phyloP scores from a whole-genome alignment of 768 basidiomycete species.

The Kondoa subrosea region DNA sequence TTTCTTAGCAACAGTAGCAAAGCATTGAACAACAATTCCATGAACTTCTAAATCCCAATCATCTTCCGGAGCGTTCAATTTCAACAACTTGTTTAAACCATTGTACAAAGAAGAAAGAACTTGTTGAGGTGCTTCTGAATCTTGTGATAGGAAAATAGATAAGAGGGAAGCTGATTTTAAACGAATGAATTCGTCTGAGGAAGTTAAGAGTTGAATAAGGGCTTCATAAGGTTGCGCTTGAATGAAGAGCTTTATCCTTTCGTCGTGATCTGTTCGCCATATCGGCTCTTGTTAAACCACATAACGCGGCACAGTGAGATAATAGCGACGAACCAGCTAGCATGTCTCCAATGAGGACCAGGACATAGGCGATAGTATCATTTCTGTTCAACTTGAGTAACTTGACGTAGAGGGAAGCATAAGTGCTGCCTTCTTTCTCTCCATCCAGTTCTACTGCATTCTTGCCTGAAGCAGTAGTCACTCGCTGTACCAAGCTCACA shows the following conservation, averaged over 20 bases:
- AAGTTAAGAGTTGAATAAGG: conserved; percentile 49
- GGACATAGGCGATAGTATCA: conserved; percentile 72
- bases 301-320: neutral
- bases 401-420: conserved; percentile 73
- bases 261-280: conserved; percentile 55
- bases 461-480: conserved; percentile 1
- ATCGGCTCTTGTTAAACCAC: neutral
- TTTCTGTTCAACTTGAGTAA: conserved; percentile 67
- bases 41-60: conserved; percentile 5
- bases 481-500: neutral
- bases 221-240: conserved; percentile 34
- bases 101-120: conserved; percentile 6
- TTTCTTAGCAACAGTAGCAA: conserved; percentile 28
- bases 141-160: conserved; percentile 62
- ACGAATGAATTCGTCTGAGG: conserved; percentile 88
- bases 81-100: neutral
- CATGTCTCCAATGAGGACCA: conserved; percentile 76
- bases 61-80: neutral
- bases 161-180: conserved; percentile 75
- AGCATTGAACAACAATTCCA: conserved; percentile 32
- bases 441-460: neutral
- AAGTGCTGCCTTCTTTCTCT: conserved; percentile 58
- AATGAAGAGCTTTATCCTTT: conserved; percentile 57
- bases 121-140: neutral
- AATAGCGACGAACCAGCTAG: conserved; percentile 45